Percentiles rank a stretch among this genome's conserved stretches.
Conservation (phyloP, 495 filamentous ascomycete genomes). For the Penicillium steckii region DNA sequence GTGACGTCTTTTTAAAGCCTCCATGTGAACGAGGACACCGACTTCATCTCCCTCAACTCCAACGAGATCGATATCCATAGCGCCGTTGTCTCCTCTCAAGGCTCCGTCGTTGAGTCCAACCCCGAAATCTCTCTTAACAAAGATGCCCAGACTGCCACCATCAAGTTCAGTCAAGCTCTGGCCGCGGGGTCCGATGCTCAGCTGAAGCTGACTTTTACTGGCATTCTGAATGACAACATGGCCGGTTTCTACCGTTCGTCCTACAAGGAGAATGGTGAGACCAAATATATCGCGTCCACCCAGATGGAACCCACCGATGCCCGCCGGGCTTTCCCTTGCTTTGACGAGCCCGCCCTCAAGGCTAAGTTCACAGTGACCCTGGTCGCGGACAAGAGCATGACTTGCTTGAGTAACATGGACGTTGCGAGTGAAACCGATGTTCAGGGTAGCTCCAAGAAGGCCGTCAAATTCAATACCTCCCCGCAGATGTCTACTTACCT, state of each 20-base stretch:
- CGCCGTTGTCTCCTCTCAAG: constrained; percentile 57
- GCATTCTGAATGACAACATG: constrained; percentile 66
- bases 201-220: constrained; percentile 60
- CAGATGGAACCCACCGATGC: constrained; percentile 70
- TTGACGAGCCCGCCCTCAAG: constrained; percentile 70
- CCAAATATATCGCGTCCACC: constrained; percentile 60
- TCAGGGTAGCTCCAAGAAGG: constrained; percentile 56
- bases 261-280: constrained; percentile 57
- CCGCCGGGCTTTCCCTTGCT: constrained; percentile 66
- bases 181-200: constrained; percentile 57
- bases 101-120: constrained; percentile 48
- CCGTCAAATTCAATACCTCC: constrained; percentile 64
- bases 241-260: constrained; percentile 69
- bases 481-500: constrained; percentile 71
- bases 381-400: constrained; percentile 59
- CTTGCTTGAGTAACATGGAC: constrained; percentile 71
- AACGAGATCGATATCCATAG: constrained; percentile 81
- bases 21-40: constrained; percentile 81
- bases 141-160: constrained; percentile 57
- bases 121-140: constrained; percentile 55
- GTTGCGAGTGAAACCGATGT: constrained; percentile 56
- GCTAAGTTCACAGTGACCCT: constrained; percentile 65
- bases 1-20: constrained; percentile 48
- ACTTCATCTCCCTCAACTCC: constrained; percentile 83
- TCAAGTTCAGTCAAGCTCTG: constrained; percentile 58